Base-by-base conservation (phyloP, 495 filamentous ascomycete genomes). In the Podospora australis region DNA sequence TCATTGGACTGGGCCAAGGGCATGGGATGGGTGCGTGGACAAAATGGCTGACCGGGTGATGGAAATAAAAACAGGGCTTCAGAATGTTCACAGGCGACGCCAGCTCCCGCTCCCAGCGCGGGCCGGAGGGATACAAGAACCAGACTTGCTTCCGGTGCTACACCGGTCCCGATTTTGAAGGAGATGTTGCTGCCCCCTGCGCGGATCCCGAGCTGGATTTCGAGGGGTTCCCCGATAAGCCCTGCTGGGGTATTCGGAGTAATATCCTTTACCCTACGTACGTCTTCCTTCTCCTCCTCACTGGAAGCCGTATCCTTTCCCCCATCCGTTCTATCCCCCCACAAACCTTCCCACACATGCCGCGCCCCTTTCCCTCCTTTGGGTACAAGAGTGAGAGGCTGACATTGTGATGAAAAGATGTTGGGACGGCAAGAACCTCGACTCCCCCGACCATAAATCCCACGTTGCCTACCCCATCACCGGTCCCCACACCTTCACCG, bases 361-460 rank as follows among this genome's bases (percentile, higher is more conserved):
- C n/a, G n/a, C n/a, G n/a, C n/a, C n/a, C n/a, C n/a, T n/a, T n/a
- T n/a, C n/a, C n/a, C n/a, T n/a, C n/a, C n/a, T n/a, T n/a, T n/a
- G n/a, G n/a, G n/a, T n/a, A n/a, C n/a, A n/a, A n/a, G n/a, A n/a
- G n/a, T n/a, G n/a, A n/a, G n/a, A n/a, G n/a, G n/a, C n/a, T n/a
- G n/a, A n/a, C n/a, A n/a, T n/a, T n/a, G n/a, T n/a, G n/a, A n/a
- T n/a, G n/a, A 36, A 36, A 6, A 50, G 48, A 5, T 89, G 85
- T 72, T 88, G 83, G 81, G 80, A 88, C 58, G 81, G 83, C 22
- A 70, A 56, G 28, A 70, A 83, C 26, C 76, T 78, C 45, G 73
- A 79, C 57, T 64, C 64, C 3, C 41, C 63, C 1, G 68, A 78
- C 61, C 76, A 83, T 58, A 74, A 75, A 62, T 68, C 69, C 13